Evolutionary conservation across 805 yeast species (phyloP), one percentile per base, ranked within the genome.

Genomic region (Candida chilensis): DNA sequence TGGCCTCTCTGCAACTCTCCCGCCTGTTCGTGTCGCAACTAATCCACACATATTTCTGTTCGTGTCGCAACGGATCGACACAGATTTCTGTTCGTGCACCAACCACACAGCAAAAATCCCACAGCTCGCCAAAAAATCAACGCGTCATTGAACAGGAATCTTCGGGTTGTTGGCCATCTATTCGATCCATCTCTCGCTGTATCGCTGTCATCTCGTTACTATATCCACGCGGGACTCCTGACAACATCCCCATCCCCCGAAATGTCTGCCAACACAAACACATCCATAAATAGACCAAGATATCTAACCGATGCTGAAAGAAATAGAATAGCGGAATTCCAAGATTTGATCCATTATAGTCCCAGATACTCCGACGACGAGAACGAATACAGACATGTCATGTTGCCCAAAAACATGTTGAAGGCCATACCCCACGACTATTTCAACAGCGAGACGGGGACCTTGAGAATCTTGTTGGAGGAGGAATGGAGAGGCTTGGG

Each of bases 401-500:
- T 92, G 74, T 70, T 92, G 32, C 99, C 99, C 39, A 87, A 94
- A 50, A 86, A 82, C 37, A 85, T 92, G 95, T 70, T 92, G 32
- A 90, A 88, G 53, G 85, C 77, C 19, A 86, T 94, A 34, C 98
- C 98, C 7, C 74, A 79, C 25, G 98, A 94, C 50, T 94, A 88
- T 50, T 92, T 92, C 66, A 80, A 82, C 47, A 77, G 87, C 2
- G 95, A 88, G 35, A 85, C 95, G 2, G 97, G 97, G 4, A 92
- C 98, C 0, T 66, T 92, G 43, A 76, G 95, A 41, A 85, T 92
- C 27, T 61, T 92, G 24, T 57, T 82, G 29, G 99, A 92, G 54
- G 97, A 92, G 42, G 99, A 92, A 57, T 92, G 99, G 99, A 71
- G 99, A 54, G 97, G 96, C 1, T 62, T 92, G 29, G 99, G 99